Base-by-base conservation (phyloP, 2,329 filamentous ascomycete genomes). In the Talaromyces sp. region DNA sequence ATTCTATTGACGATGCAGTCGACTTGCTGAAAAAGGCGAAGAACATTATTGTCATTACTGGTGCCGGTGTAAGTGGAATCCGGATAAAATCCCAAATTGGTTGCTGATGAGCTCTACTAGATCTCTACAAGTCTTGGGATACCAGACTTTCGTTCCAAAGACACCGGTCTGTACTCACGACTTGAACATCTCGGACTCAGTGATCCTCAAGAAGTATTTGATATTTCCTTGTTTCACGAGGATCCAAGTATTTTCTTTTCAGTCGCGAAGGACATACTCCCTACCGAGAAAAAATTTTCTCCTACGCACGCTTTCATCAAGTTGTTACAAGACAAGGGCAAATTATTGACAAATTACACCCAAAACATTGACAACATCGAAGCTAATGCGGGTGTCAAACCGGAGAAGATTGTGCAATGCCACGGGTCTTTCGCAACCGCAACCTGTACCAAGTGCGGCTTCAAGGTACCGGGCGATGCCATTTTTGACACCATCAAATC, bases 331-430 rank as follows among this genome's bases (percentile, higher is more conserved):
- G 86, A 94, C 70, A 90, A 93, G 77, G 88, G 87, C 69, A 97
- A 97, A 77, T 86, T 99, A 7, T 86, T 97, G 66, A 98, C 93
- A 49, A 97, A 98, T 80, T 99, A 97, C 81, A 96, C 95, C 0
- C 95, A 99, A 76, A 99, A 99, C 77, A 98, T 99, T 73, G 95
- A 99, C 82, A 97, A 97, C 71, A 88, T 97, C 61, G 94, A 99
- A 77, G 86, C 89, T 67, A 89, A 91, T 72, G 94, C 94, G 0
- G 95, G 95, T 25, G 91, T 99, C 67, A 79, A 83, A 25, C 85
- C 87, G 1, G 89, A 91, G 39, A 96, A 95, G 74, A 85, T 98
- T 19, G 90, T 99, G 33, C 94, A 99, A 78, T 98, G 95, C 75
- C 95, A 99, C 75, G 95, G 95, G 67, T 97, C 92, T 7, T 98